Conservation (phyloP, 352 stramenopile species). For the Lagenidium sp. region DNA sequence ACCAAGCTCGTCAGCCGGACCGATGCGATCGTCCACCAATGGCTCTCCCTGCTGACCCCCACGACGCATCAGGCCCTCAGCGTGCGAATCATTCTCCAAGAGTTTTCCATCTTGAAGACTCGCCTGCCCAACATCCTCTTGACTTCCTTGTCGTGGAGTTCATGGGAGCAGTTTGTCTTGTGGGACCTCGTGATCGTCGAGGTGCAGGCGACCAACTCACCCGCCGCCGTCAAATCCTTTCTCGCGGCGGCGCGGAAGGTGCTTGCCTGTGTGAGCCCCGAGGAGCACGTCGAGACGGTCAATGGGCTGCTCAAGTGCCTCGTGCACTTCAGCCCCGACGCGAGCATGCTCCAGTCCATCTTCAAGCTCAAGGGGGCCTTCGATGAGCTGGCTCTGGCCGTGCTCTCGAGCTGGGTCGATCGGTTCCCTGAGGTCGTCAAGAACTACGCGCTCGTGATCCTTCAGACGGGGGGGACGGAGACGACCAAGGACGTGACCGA, state of each 20-base stretch:
- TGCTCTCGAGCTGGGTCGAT: conserved; percentile 63
- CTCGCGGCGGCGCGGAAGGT: conserved; percentile 73
- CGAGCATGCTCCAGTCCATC: conserved; percentile 57
- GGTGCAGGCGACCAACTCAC: conserved; percentile 31
- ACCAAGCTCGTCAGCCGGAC: conserved; percentile 50
- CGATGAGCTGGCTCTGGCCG: conserved; percentile 54
- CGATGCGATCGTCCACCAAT: conserved; percentile 56
- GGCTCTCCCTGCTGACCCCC: conserved; percentile 55
- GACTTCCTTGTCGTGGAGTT: conserved; percentile 72
- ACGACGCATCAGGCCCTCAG: conserved; percentile 46
- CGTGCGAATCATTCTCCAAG: conserved; percentile 52
- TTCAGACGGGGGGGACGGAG: conserved; percentile 26
- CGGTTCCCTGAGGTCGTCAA: conserved; percentile 54
- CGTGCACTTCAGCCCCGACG: conserved; percentile 56
- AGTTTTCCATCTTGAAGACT: conserved; percentile 69
- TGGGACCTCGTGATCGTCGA: conserved; percentile 75
- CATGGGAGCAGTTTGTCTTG: conserved; percentile 73
- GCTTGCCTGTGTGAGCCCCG: conserved; percentile 59
- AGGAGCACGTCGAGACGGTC: conserved; percentile 62
- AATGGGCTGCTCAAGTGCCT: conserved; percentile 71
- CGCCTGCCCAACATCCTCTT: conserved; percentile 61
- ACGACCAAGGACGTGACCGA: conserved; percentile 37
- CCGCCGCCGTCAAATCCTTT: conserved; percentile 27
- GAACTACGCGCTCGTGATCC: conserved; percentile 35
- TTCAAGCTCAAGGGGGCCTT: conserved; percentile 62